Evolutionary conservation across 1,139 yeast species (phyloP).

Genomic region (Kodamaea anthophila): DNA sequence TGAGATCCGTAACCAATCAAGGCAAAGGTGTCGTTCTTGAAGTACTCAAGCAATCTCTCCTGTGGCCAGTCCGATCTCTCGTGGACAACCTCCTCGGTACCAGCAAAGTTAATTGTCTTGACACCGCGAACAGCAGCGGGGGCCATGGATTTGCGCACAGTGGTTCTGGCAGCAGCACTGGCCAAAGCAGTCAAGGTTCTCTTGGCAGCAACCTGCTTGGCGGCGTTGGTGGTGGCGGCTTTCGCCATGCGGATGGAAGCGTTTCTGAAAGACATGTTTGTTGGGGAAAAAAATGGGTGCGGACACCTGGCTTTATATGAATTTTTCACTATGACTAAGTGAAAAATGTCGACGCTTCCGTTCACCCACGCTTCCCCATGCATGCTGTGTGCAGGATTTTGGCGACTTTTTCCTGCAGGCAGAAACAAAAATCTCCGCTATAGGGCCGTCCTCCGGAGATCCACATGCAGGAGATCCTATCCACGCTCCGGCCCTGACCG

Average conservation of each 20-base stretch:
- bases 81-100: conserved; percentile 90
- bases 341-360: conserved; percentile 4
- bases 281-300: conserved; percentile 4
- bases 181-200: conserved; percentile 65
- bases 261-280: conserved; percentile 54
- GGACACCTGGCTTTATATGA: conserved; percentile 10
- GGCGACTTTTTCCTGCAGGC: no score
- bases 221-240: conserved; percentile 47
- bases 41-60: conserved; percentile 91
- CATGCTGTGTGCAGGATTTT: conserved; percentile 3
- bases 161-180: conserved; percentile 42
- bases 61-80: conserved; percentile 99
- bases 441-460: conserved; percentile 3
- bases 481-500: no score
- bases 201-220: conserved; percentile 49
- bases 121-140: conserved; percentile 67
- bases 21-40: conserved; percentile 96
- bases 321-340: conserved; percentile 4
- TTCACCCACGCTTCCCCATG: not conserved
- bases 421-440: not conserved
- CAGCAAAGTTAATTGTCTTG: conserved; percentile 95
- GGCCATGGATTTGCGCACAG: conserved; percentile 30
- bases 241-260: conserved; percentile 59
- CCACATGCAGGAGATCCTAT: no score
- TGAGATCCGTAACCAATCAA: conserved; percentile 99